Evolutionary conservation across 2,329 filamentous ascomycete genomes (phyloP).

Genomic region (Diaporthe sp.): DNA sequence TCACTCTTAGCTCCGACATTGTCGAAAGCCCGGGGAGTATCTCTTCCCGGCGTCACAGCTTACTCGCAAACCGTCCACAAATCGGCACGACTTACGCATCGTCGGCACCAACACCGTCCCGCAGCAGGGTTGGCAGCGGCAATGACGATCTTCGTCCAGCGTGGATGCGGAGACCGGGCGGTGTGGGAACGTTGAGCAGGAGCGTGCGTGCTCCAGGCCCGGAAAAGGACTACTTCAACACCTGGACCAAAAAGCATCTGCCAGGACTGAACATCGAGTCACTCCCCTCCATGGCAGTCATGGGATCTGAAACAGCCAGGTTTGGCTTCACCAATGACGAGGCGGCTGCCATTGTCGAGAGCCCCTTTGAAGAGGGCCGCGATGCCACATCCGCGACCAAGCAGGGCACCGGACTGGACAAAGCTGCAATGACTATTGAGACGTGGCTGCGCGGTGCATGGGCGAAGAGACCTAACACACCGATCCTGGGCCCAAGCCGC

Average conservation of each 20-base stretch:
- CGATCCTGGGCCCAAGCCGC: slow-evolving; percentile 55
- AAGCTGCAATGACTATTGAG: slow-evolving; percentile 89
- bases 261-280: slow-evolving; percentile 82
- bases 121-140: slow-evolving; percentile 56
- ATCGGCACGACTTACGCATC: slow-evolving; percentile 48
- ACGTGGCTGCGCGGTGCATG: slow-evolving; percentile 91
- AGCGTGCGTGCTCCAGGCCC: slow-evolving; percentile 83
- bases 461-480: slow-evolving; percentile 70
- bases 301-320: slow-evolving; percentile 71
- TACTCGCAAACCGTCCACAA: slow-evolving; percentile 54
- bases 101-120: slow-evolving; percentile 51
- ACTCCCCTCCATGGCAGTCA: slow-evolving; percentile 75
- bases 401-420: slow-evolving; percentile 76
- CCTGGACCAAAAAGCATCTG: slow-evolving; percentile 86
- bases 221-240: slow-evolving; percentile 86
- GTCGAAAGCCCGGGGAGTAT: slow-evolving; percentile 52
- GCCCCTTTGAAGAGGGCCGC: slow-evolving; percentile 63
- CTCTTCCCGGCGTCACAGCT: slow-evolving; percentile 60
- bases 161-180: slow-evolving; percentile 87
- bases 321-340: slow-evolving; percentile 65
- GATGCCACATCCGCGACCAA: slow-evolving; percentile 57
- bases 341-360: slow-evolving; percentile 62
- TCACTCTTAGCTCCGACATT: slow-evolving; percentile 54
- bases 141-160: slow-evolving; percentile 59
- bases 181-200: slow-evolving; percentile 84